Base-by-base conservation (phyloP, 495 filamentous ascomycete species). In the Lindgomyces ingoldianus region DNA sequence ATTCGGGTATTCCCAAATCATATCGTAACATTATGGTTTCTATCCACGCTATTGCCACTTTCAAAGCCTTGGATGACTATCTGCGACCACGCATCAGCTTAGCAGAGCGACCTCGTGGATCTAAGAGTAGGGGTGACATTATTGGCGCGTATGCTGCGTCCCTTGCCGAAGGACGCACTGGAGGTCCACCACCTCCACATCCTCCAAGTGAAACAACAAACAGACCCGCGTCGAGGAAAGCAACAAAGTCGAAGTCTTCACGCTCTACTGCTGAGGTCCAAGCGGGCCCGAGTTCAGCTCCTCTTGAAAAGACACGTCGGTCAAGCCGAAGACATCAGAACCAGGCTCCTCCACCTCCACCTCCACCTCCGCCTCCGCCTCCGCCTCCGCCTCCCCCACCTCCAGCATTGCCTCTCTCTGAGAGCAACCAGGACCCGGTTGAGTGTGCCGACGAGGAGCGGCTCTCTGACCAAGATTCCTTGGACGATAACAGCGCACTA, bases 21-120 rank as follows among this genome's bases (percentile, higher is more conserved):
- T 98, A 93, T 69, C 85, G 89, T 30, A 96, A 92, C 62, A 91
- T 98, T 64, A 96, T 96, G 88, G 93, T 99, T 16, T 93, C 91
- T 4, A 98, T 99, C 63, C 95, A 99, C 76, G 95, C 95, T 27
- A 98, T 99, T 73, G 93, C 95, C 9, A 96, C 92, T 0, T 97
- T 99, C 77, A 98, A 98, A 73, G 89, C 94, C 1, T 78, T 99
- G 27, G 94, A 98, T 71, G 95, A 99, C 73, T 99, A 97, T 77
- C 80, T 99, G 45, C 86, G 93, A 54, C 94, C 95, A 1, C 81
- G 93, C 56, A 96, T 99, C 57, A 90, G 80, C 68, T 68, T 96
- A 21, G 85, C 90, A 0, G 93, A 98, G 62, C 85, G 91, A 16
- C 90, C 94, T 24, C 83, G 88, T 53, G 80, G 78, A 9, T 81